These are phyloP conservation scores for Ganoderma lingzhi DNA, from an alignment of 1,284 basidiomycete genomes.

Conservation along the genomic window DNA sequence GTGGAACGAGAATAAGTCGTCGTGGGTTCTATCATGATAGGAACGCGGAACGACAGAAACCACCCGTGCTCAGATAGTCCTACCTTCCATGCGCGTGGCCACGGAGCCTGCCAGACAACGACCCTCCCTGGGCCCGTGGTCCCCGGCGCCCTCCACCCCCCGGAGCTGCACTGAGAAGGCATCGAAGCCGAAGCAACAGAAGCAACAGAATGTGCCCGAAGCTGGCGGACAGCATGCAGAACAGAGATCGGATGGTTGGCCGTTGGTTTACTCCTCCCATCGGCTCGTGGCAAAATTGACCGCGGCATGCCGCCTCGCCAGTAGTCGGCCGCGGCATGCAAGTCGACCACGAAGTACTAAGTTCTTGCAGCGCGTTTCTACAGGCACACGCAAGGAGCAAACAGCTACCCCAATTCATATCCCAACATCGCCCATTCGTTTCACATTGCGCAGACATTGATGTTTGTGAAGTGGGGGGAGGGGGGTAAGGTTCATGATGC, in stretches of 20 bases:
- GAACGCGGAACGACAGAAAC: constrained; percentile 7
- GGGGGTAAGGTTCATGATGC: not conserved
- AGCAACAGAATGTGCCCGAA: not conserved
- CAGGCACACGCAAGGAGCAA: not conserved
- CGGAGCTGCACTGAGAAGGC: not conserved
- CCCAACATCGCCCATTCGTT: not conserved
- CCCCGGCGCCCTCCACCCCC: not conserved
- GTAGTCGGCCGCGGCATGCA: not conserved
- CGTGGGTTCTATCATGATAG: constrained; percentile 28
- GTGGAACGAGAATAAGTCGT: constrained; percentile 10
- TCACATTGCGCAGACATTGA: not conserved
- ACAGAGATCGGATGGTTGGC: not conserved
- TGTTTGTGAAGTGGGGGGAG: not conserved
- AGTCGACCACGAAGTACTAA: not conserved
- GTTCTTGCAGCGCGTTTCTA: not conserved
- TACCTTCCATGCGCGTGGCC: constrained; percentile 6
- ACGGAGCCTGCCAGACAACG: not conserved
- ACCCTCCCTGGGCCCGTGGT: not conserved
- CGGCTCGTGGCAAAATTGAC: not conserved
- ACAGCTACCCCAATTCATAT: not conserved
- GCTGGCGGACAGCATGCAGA: not conserved
- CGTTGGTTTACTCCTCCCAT: not conserved
- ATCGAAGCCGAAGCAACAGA: not conserved
- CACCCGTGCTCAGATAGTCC: not conserved
- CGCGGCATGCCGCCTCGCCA: not conserved